Base-by-base conservation (phyloP, 129 eudicot genomes). In the Dittrichia graveolens region DNA sequence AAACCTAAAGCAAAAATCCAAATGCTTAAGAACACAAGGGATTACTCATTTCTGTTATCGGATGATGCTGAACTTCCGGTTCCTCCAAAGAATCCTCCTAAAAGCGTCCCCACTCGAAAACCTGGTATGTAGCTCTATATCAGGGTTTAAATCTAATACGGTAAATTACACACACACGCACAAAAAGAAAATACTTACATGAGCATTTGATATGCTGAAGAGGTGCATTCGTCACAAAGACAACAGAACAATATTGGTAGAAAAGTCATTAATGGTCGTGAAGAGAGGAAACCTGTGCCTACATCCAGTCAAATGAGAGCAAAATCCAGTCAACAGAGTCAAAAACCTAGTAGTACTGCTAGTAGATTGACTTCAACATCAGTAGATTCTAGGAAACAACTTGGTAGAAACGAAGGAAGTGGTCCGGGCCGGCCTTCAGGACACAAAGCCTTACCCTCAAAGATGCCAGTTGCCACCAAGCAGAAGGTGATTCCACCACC, bases 31-130 rank as follows among this genome's bases (percentile, higher is more conserved):
- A 76, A 88, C 19, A 91, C 94, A 1, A 91, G 99, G 69, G 99
- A 95, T 71, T 95, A 91, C 73, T 95, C 99, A 11, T 91, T 88
- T 75, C 72, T 95, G 6, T 80, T 94, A 68, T 88, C 96, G 6
- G 97, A 95, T 74, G 99, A 91, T 83, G 91, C 96, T 7, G 99
- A 91, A 59, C 67, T 86, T 73, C 97, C 99, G 19, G 74, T 80
- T 56, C 89, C 93, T 39, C 60, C 76, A 38, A 86, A 84, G 63
- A 82, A 58, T 38, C 87, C 86, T 31, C 91, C 74, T 3, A 76
- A 71, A 75, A 83, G 71, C 59, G 75, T 64, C 19, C 81, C 81
- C 34, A 65, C 75, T 63, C 80, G 82, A 44, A 81, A 44, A 59
- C 60, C 91, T 46, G 99, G 97, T 94, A 65, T 71, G 88, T 71